Base-by-base conservation (phyloP, 2,329 filamentous ascomycete genomes). In the Colletotrichum liriopes region DNA sequence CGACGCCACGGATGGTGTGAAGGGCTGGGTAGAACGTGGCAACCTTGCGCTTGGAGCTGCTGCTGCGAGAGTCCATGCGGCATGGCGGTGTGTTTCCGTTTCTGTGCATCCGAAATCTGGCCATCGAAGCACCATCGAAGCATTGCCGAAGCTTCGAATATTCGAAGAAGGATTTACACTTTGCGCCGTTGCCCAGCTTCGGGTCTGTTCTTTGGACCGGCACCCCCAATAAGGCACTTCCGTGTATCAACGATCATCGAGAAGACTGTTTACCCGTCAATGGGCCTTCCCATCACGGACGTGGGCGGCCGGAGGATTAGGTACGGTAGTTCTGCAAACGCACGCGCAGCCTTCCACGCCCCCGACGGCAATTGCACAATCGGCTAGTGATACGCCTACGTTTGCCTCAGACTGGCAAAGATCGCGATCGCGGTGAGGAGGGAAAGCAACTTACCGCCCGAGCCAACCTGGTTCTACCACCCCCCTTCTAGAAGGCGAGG, bases 151-250 rank as follows among this genome's bases (percentile, higher is more conserved):
- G 60, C 35, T 37, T 37, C 35, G 3, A 37, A 37, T 7, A 51
- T 59, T 71, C 43, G 43, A 45, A 54, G 58, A 69, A 72, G 43
- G 54, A 71, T 55, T 65, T 66, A 73, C 60, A 71, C 67, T 71
- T 71, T 66, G 49, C 67, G 55, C 66, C 60, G 26, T 61, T 35
- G 47, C 61, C 43, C 29, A 47, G 37, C n/a, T 45, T 51, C 41
- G 45, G 32, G 47, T 54, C 65, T 37, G 47, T 67, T 37, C 12
- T 39, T 47, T 20, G 39, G 23, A 26, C 29, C 16, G 52, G 12
- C 41, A 52, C 23, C 41, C 37, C 39, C 11, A 16, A 35, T 23
- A 41, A 58, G 37, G 51, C 41, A 35, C 41, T 32, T 35, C 51
- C 26, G 11, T 56, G 32, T 54, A 47, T 41, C 61, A 54, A 59